Conservation (phyloP, 1,284 basidiomycete species). For the Pseudomicrostroma phylloplanum region DNA sequence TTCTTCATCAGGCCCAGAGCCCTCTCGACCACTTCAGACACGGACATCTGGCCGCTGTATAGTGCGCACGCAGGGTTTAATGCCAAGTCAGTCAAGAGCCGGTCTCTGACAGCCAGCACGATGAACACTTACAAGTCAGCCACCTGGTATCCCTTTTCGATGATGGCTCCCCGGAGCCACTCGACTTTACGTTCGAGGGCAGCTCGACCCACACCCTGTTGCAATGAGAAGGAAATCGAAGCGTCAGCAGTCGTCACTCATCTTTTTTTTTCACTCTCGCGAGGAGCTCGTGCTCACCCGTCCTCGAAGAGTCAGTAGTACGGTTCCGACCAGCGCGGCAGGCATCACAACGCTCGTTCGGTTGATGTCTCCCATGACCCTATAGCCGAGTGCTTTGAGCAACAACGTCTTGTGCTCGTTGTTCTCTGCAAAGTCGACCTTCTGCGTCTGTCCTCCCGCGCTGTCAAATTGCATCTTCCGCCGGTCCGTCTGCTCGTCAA, state of each 20-base stretch:
- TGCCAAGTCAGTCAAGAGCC: not conserved
- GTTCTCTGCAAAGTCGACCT: conserved; percentile 23
- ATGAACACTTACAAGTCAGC: too few species aligned
- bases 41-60: conserved; percentile 35
- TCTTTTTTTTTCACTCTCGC: too few species aligned
- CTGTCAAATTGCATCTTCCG: conserved; percentile 22
- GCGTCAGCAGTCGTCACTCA: too few species aligned
- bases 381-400: conserved; percentile 50
- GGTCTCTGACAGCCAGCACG: conserved; percentile 17
- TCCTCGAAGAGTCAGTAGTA: conserved; percentile 50
- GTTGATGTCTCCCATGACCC: conserved; percentile 51
- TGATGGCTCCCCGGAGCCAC: conserved; percentile 43
- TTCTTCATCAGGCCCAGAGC: conserved; percentile 49
- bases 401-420: conserved; percentile 39
- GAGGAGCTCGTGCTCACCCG: too few species aligned
- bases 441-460: not conserved
- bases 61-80: too few species aligned
- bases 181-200: conserved; percentile 49
- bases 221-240: too few species aligned
- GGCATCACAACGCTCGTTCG: conserved; percentile 51
- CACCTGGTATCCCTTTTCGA: conserved; percentile 48
- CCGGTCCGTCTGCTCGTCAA: conserved; percentile 43
- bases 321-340: conserved; percentile 49
- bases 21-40: conserved; percentile 45
- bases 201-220: conserved; percentile 49